Conservation (phyloP, 768 basidiomycete genomes). For the Termitomyces sp. region DNA sequence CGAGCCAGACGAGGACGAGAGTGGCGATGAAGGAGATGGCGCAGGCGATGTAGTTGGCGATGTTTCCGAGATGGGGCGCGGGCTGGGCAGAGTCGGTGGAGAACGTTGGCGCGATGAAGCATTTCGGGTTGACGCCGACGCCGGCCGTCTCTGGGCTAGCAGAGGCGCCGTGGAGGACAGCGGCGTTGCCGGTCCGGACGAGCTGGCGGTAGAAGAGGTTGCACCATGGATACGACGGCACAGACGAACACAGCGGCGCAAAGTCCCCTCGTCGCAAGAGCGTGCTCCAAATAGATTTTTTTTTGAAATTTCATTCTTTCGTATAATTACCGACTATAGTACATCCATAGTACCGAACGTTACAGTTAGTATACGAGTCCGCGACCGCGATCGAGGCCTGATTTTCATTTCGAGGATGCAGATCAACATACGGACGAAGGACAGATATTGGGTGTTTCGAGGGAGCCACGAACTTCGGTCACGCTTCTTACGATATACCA, state of each 20-base stretch:
- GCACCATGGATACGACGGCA: slow-evolving; percentile 86
- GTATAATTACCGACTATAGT: too few relatives aligned
- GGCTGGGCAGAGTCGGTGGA: slow-evolving; percentile 34
- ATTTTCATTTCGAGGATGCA: too few relatives aligned
- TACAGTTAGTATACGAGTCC: too few relatives aligned
- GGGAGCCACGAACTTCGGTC: too few relatives aligned
- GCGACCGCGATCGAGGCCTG: too few relatives aligned
- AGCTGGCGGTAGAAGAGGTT: slow-evolving; percentile 88
- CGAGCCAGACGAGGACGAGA: slow-evolving; percentile 48
- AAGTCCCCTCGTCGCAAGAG: slow-evolving; percentile 50
- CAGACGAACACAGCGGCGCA: slow-evolving; percentile 54
- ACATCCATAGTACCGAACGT: too few relatives aligned
- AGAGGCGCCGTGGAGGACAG: slow-evolving; percentile 34
- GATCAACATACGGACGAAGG: too few relatives aligned
- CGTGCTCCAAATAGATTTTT: too few relatives aligned
- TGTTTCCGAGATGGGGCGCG: slow-evolving; percentile 52
- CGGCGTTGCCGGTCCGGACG: slow-evolving; percentile 31
- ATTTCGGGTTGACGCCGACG: slow-evolving; percentile 76
- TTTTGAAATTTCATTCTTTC: too few relatives aligned
- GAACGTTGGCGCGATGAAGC: slow-evolving; percentile 66
- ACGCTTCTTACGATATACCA: too few relatives aligned
- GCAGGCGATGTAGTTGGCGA: slow-evolving; percentile 82
- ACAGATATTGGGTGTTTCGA: too few relatives aligned
- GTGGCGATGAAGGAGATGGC: slow-evolving; percentile 63
- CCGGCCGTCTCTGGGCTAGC: slow-evolving; percentile 50